Base-by-base conservation (phyloP, 2,329 filamentous ascomycete species). In the Elsinoe perseae region DNA sequence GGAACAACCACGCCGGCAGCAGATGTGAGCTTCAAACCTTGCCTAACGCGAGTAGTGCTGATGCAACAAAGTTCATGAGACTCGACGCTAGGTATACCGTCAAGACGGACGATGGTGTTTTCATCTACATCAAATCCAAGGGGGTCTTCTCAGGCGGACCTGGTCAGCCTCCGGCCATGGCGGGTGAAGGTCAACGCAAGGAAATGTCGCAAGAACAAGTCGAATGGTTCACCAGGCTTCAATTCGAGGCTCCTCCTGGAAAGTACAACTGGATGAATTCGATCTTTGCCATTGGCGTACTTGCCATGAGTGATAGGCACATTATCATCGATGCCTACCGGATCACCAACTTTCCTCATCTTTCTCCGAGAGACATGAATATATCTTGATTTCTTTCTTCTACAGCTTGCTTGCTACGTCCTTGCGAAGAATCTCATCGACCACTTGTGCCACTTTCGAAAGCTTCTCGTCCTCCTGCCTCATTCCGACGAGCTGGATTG, bases 401-500 rank as follows among this genome's bases (percentile, higher is more conserved):
- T 32, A 50, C 10, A 50, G 25, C 14, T 50, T 32, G 27, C 44
- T 50, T 50, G 16, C 44, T 18, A 30, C 25, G 16, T 50, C 44
- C 7, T 18, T 34, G 16, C 62, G 46, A n/a, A 62, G 40, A 25
- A 68, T 64, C 10, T 56, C 59, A 30, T 69, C 66, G 18, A 70
- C 20, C 4, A 65, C 46, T 9, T 54, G 57, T 25, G 63, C 66
- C 4, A 59, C 42, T 7, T 63, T 62, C n/a, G 60, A 34, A 36
- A 69, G 61, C 14, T 59, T 60, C 43, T 69, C 64, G 56, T 70
- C 67, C 32, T 57, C 59, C 21, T 69, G 63, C 43, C 61, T 61
- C 56, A 66, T 67, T 38, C 68, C 68, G 7, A 70, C 64, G n/a
- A 69, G 21, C 56, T 69, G 67, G 23, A 68, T 54, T 46, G 59